Evolutionary conservation across 768 basidiomycete species (phyloP), one percentile per base, ranked within the genome.

Genomic region (Tephrocybe sp.): DNA sequence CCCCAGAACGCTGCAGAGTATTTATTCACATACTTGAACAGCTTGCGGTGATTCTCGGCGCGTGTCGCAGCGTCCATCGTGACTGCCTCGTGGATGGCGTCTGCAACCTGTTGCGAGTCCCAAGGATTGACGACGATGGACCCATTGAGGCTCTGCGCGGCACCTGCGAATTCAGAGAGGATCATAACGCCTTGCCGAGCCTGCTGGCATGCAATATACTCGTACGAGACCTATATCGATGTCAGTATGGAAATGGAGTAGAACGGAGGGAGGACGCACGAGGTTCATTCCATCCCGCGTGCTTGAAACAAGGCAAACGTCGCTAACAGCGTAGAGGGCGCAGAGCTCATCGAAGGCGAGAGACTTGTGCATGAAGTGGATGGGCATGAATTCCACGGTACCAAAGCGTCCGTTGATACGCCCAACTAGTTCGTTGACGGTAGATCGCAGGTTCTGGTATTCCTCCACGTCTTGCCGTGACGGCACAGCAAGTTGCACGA

Each of bases 281-380:
- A 99, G 75, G 71, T 99, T 99, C 97, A 99, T 99, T 45, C 97
- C 97, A 64, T 99, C 97, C 45, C 97, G 76, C 18, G 97, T 99
- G 67, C 86, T 89, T 18, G 92, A 92, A 53, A 99, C 93, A 48
- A 99, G 74, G 66, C 96, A 98, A 30, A 95, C 96, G 63, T 98
- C 97, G 64, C 90, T 92, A 61, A 98, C 80, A 18, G 96, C 93
- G 65, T 98, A 99, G 48, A 99, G 80, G n/a, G 97, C 97, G 53
- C 93, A 95, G 7, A 99, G 80, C 65, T 99, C 97, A 65, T 97
- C 92, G 64, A 98, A 95, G 0, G 85, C 72, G 47, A 98, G 75
- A 57, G 85, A 88, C 71, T 95, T 95, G 80, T 98, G 96, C 92
- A 98, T 93, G 70, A 97, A 98, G 70, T 98, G 97, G 54, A 99